These are phyloP conservation scores for Fusarium penzigii DNA, from an alignment of 2,329 filamentous ascomycete genomes.

Conservation along the genomic window DNA sequence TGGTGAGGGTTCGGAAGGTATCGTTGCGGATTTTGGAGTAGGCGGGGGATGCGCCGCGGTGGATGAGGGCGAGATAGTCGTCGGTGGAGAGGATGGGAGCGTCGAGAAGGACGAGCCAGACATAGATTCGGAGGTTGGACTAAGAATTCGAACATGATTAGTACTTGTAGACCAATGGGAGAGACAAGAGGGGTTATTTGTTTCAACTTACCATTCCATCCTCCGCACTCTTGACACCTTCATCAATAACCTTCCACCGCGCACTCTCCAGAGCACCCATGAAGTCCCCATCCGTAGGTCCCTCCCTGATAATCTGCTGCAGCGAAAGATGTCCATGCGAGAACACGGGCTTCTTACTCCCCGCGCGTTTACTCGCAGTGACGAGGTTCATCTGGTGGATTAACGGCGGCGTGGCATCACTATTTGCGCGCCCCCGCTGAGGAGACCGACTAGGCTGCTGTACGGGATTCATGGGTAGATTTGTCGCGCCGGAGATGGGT, in stretches of 20 bases:
- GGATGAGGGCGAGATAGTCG: conserved; percentile 84
- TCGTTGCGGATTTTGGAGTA: conserved; percentile 99
- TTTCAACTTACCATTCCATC: conserved; percentile 74
- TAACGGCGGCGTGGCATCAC: conserved; percentile 59
- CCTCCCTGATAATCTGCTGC: conserved; percentile 77
- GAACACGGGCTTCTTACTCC: conserved; percentile 45
- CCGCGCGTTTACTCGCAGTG: conserved; percentile 37
- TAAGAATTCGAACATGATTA: conserved; percentile 35
- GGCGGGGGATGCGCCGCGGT: conserved; percentile 89
- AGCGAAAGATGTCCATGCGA: conserved; percentile 62
- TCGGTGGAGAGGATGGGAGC: conserved; percentile 83
- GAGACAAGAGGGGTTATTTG: too few relatives aligned
- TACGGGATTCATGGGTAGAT: conserved; percentile 7
- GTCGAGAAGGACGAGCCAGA: conserved; percentile 93
- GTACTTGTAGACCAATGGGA: conserved; percentile 3
- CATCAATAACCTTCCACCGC: conserved; percentile 71
- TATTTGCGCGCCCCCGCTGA: conserved; percentile 68
- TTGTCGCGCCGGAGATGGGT: conserved; percentile 5
- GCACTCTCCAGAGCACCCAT: conserved; percentile 67
- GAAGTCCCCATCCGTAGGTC: conserved; percentile 72
- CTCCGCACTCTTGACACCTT: conserved; percentile 74
- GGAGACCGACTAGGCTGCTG: conserved; percentile 41
- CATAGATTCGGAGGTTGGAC: conserved; percentile 92
- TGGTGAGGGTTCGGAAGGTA: conserved; percentile 94
- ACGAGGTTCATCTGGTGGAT: conserved; percentile 40